Conservation (phyloP, 352 stramenopile species). For the Phytophthora rubi region DNA sequence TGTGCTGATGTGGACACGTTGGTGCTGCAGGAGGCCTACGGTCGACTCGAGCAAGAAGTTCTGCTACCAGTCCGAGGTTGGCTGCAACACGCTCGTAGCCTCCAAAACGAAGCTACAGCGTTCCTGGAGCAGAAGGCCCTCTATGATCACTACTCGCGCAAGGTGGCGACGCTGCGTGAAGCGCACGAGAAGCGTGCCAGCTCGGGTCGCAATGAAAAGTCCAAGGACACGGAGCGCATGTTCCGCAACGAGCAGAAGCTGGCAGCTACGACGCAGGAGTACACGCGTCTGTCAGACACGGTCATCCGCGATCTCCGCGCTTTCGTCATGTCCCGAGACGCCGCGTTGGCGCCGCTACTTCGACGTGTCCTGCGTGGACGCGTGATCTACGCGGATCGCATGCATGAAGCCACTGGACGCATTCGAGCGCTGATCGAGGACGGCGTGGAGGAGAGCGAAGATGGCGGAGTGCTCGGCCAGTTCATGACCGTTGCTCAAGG, state of each 20-base stretch:
- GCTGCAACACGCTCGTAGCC: conserved; percentile 46
- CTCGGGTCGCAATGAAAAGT: conserved; percentile 65
- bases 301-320: conserved; percentile 65
- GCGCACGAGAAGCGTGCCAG: conserved; percentile 62
- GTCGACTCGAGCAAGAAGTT: conserved; percentile 68
- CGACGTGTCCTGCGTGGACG: conserved; percentile 74
- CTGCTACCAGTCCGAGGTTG: conserved; percentile 63
- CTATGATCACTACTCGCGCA: conserved; percentile 85
- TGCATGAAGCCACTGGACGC: conserved; percentile 57
- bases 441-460: conserved; percentile 35
- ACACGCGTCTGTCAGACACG: conserved; percentile 67
- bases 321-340: conserved; percentile 67
- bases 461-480: conserved; percentile 48
- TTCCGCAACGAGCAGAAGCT: conserved; percentile 88
- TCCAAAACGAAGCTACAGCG: conserved; percentile 55
- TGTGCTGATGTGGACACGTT: conserved; percentile 70
- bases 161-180: conserved; percentile 71
- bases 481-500: conserved; percentile 52
- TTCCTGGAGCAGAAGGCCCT: conserved; percentile 74
- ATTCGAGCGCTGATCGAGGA: conserved; percentile 62
- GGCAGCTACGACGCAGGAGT: conserved; percentile 62
- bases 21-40: conserved; percentile 54
- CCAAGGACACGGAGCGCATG: conserved; percentile 79
- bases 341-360: conserved; percentile 67
- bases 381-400: conserved; percentile 57